phyloP scores from a whole-genome alignment of 768 basidiomycete species.

The Holtermannia corniformis region DNA sequence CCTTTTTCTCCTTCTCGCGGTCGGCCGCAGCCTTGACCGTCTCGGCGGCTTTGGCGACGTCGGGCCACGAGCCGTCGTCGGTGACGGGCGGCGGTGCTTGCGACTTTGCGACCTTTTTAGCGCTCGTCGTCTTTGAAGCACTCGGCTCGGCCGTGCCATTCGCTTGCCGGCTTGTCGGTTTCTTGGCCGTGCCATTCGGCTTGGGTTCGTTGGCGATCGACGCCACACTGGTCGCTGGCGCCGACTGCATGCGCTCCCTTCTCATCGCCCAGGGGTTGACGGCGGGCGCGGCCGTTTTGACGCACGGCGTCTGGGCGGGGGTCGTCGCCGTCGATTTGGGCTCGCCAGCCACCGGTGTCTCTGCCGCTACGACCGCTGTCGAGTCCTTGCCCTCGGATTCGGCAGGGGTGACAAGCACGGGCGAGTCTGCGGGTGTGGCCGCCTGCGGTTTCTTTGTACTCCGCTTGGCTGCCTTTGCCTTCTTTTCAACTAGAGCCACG shows the following conservation, averaged over 20 bases:
- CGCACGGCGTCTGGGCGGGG: too few species aligned
- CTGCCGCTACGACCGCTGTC: background rate
- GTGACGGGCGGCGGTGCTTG: conserved; percentile 8
- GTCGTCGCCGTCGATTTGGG: background rate
- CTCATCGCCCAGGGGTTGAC: background rate
- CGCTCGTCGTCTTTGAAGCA: background rate
- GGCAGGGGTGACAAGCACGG: conserved; percentile 1
- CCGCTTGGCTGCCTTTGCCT: background rate
- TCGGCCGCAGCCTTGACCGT: conserved; percentile 16
- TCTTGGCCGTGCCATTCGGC: background rate
- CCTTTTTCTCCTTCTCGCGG: conserved; percentile 22
- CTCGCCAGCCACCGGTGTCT: conserved; percentile 1
- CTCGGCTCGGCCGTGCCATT: background rate
- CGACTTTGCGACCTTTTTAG: background rate
- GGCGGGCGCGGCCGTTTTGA: background rate
- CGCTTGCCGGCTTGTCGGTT: background rate
- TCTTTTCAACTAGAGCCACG: background rate
- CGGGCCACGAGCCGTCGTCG: conserved; percentile 29
- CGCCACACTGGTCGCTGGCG: background rate
- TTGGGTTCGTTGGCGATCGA: background rate
- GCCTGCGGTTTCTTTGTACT: conserved; percentile 1
- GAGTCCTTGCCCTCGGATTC: conserved; percentile 13
- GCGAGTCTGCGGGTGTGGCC: background rate
- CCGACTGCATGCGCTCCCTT: background rate
- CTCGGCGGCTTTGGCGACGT: conserved; percentile 25